Conservation (phyloP, 1,139 yeast genomes). For the Protomyces gravidus region DNA sequence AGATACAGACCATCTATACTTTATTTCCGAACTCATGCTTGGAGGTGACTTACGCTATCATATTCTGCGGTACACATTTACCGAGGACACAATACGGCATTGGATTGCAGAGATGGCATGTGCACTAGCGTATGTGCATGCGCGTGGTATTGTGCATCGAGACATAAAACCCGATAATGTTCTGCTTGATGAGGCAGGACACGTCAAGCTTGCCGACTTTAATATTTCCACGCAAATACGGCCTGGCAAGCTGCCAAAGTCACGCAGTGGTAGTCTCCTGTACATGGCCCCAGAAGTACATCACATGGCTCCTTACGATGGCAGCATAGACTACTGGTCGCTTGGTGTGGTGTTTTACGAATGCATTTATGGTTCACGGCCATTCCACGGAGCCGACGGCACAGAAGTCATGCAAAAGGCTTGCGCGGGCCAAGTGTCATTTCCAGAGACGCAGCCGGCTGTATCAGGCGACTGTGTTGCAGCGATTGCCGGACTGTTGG, state of each 20-base stretch:
- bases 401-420: conserved; percentile 28
- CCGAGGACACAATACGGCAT: conserved; percentile 60
- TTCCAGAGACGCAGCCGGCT: conserved; percentile 35
- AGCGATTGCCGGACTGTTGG: conserved; percentile 37
- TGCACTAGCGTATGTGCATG: conserved; percentile 63
- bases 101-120: conserved; percentile 65
- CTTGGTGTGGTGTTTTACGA: conserved; percentile 80
- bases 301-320: conserved; percentile 52
- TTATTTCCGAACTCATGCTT: conserved; percentile 69
- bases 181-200: conserved; percentile 62
- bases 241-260: conserved; percentile 11
- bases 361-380: conserved; percentile 58
- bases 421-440: conserved; percentile 19
- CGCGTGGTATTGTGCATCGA: conserved; percentile 59
- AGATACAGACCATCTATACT: conserved; percentile 53
- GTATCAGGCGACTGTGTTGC: conserved; percentile 35
- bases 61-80: conserved; percentile 50
- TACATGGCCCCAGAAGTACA: conserved; percentile 85
- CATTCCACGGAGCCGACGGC: conserved; percentile 29
- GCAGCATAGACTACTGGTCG: conserved; percentile 87
- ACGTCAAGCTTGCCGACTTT: conserved; percentile 67
- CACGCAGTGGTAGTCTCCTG: conserved; percentile 71
- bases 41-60: conserved; percentile 90
- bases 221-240: conserved; percentile 47
- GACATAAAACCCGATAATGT: conserved; percentile 71